Conservation (phyloP, 2,329 filamentous ascomycete genomes). For the Didymella glomerata region DNA sequence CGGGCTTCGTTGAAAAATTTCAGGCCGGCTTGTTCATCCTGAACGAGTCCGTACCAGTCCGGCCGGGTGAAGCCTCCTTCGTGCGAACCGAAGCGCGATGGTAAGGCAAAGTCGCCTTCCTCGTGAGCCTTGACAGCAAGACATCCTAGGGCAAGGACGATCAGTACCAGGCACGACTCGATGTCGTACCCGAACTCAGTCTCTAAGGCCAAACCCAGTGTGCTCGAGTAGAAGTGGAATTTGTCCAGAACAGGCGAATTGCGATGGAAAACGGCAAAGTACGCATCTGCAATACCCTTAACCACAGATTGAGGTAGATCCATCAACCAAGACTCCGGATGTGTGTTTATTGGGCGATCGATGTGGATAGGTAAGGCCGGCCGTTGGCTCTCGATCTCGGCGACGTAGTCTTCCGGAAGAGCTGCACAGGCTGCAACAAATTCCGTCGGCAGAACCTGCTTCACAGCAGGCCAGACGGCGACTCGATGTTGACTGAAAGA, state of each 20-base stretch:
- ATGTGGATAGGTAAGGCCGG: constrained; percentile 54
- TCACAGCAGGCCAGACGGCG: constrained; percentile 59
- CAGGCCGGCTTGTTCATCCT: constrained; percentile 56
- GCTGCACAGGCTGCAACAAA: constrained; percentile 50
- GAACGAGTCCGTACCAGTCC: constrained; percentile 48
- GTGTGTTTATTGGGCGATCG: constrained; percentile 45
- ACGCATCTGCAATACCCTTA: constrained; percentile 62
- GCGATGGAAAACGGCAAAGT: constrained; percentile 64
- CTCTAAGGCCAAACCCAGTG: constrained; percentile 59
- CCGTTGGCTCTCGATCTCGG: constrained; percentile 59
- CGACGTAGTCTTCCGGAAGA: constrained; percentile 60
- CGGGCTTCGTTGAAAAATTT: constrained; percentile 65
- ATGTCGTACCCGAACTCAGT: constrained; percentile 62
- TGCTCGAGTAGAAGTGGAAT: constrained; percentile 61
- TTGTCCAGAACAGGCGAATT: constrained; percentile 63
- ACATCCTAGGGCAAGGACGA: constrained; percentile 62
- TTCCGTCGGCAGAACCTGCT: constrained; percentile 54
- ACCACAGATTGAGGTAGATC: constrained; percentile 58
- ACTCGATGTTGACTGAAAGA: constrained; percentile 63
- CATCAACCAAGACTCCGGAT: constrained; percentile 55
- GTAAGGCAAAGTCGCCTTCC: constrained; percentile 59
- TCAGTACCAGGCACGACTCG: constrained; percentile 61
- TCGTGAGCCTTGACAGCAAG: constrained; percentile 60
- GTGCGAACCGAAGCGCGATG: constrained; percentile 38
- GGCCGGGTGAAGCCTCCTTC: constrained; percentile 38